A percentile compares a stretch with the other conserved stretches of the same genome.
phyloP scores from a whole-genome alignment of 257 asterid genomes.

The Solanum commersonii region DNA sequence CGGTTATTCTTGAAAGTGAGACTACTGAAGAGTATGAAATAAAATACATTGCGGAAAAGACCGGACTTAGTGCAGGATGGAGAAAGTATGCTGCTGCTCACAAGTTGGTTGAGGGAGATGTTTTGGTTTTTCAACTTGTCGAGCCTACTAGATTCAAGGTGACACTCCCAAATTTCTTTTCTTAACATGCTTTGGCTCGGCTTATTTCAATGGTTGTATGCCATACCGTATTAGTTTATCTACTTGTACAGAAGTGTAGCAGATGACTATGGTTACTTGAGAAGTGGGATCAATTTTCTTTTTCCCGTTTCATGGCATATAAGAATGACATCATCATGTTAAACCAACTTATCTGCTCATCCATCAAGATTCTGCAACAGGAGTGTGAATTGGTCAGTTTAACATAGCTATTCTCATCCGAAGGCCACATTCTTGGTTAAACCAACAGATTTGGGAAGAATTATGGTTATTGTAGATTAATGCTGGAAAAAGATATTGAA shows the following conservation, averaged over 20 bases:
- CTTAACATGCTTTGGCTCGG: background rate
- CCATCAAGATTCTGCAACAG: background rate
- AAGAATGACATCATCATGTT: background rate
- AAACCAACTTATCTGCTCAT: background rate
- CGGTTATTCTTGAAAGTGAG: conserved; percentile 50
- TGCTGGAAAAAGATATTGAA: background rate
- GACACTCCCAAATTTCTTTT: background rate
- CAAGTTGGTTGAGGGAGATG: conserved; percentile 81
- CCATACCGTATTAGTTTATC: background rate
- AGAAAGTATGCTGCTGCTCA: conserved; percentile 70
- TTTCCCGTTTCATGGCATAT: background rate
- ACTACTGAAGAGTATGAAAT: conserved; percentile 54
- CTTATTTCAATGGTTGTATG: background rate
- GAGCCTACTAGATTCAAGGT: conserved; percentile 68
- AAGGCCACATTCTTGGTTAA: background rate
- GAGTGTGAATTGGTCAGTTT: background rate
- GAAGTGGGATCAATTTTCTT: background rate
- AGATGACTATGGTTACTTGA: background rate
- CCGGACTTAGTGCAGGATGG: conserved; percentile 97
- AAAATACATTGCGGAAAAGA: conserved; percentile 66
- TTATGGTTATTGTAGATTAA: background rate
- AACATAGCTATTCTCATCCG: background rate
- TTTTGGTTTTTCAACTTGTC: conserved; percentile 54
- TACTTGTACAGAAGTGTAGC: background rate
- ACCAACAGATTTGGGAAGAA: background rate